Conservation (phyloP, 441 rosid genomes). For the Mallotus japonicus region DNA sequence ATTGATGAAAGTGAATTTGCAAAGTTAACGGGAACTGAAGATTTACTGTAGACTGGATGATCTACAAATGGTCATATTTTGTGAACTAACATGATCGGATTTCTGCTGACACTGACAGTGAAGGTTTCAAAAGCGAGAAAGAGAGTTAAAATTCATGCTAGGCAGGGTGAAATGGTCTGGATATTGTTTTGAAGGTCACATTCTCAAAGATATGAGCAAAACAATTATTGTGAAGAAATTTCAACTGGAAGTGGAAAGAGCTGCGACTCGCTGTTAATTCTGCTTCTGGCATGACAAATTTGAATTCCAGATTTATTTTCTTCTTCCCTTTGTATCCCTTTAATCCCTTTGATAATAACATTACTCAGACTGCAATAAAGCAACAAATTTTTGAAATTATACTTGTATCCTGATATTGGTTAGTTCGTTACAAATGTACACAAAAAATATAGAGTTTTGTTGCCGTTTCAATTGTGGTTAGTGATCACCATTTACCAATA, state of each 20-base stretch:
- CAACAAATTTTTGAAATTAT: too few species aligned
- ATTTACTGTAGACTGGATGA: constrained; percentile 39
- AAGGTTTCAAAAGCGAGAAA: neutral
- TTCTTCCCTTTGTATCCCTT: neutral
- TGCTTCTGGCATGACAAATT: too few species aligned
- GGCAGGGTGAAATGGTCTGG: neutral
- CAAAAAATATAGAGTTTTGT: constrained; percentile 9
- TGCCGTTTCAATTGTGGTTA: too few species aligned
- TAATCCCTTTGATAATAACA: too few species aligned
- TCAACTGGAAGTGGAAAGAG: neutral
- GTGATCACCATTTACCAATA: too few species aligned
- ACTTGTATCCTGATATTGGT: too few species aligned
- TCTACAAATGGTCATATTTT: neutral
- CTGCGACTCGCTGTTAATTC: neutral
- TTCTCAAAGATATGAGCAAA: neutral
- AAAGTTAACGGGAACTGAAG: constrained; percentile 67
- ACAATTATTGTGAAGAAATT: neutral
- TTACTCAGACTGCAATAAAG: too few species aligned
- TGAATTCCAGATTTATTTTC: neutral
- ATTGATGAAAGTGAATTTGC: constrained; percentile 73
- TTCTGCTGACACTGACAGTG: neutral
- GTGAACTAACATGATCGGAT: neutral
- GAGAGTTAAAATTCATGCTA: neutral
- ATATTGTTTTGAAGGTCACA: neutral
- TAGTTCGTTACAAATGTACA: too few species aligned